Conservation (phyloP, 345 rosid genomes). For the Excoecaria agallocha region DNA sequence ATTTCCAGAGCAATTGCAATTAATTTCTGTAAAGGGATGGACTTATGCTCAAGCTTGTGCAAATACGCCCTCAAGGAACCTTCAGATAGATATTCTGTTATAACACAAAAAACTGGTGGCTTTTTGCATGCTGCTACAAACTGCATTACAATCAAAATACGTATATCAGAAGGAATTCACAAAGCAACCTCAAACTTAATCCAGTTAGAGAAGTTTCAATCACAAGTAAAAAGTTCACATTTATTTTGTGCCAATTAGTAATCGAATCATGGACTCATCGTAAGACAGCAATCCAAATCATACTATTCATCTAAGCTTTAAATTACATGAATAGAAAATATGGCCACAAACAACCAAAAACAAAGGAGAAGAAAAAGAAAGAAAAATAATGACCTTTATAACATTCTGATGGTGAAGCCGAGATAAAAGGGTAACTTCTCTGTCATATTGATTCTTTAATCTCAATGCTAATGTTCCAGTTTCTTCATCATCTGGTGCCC, state of each 20-base stretch:
- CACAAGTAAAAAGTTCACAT: not conserved
- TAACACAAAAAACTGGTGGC: constrained; percentile 63
- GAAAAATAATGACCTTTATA: constrained; percentile 58
- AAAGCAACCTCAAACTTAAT: not conserved
- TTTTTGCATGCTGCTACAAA: constrained; percentile 73
- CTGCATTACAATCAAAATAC: constrained; percentile 36
- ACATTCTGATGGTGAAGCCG: constrained; percentile 70
- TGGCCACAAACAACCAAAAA: not conserved
- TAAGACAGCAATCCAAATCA: not conserved
- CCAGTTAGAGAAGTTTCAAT: not conserved
- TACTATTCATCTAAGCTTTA: not conserved
- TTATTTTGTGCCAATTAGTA: not conserved
- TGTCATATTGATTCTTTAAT: constrained; percentile 75
- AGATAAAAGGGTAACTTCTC: constrained; percentile 83
- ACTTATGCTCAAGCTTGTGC: constrained; percentile 83
- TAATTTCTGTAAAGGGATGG: constrained; percentile 63
- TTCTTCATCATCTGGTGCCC: constrained; percentile 85
- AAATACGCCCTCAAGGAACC: constrained; percentile 85
- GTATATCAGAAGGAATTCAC: not conserved
- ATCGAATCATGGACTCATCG: not conserved
- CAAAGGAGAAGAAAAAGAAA: too few relatives aligned
- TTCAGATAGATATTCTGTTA: constrained; percentile 67
- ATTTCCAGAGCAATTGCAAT: constrained; percentile 67
- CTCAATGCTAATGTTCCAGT: constrained; percentile 61
- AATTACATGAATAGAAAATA: not conserved